Evolutionary conservation across 2,329 filamentous ascomycete species (phyloP).

Genomic region (Aaosphaeria pasadenensis): DNA sequence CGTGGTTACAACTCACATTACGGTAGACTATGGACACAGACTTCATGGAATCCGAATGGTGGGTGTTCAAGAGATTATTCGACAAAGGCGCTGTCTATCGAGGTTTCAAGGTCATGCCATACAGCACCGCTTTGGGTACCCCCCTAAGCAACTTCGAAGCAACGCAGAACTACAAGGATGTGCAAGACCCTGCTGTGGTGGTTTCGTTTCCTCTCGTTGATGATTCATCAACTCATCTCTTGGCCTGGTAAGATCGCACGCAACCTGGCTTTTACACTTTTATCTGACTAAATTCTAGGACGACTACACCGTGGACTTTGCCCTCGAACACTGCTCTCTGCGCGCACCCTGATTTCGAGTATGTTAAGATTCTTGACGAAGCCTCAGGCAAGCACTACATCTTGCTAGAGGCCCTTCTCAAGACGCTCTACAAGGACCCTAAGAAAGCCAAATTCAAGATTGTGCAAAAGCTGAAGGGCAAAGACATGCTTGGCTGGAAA

Average conservation of each 20-base stretch:
- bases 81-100: conserved; percentile 89
- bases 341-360: conserved; percentile 79
- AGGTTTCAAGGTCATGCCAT: conserved; percentile 90
- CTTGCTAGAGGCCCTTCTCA: conserved; percentile 75
- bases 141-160: conserved; percentile 92
- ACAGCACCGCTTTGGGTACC: conserved; percentile 85
- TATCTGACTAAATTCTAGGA: background rate
- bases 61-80: conserved; percentile 92
- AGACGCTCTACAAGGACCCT: conserved; percentile 86
- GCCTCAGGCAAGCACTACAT: conserved; percentile 80
- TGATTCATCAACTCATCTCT: conserved; percentile 69
- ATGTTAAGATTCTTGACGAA: conserved; percentile 82
- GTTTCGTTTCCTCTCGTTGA: conserved; percentile 81
- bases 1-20: background rate
- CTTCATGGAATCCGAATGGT: conserved; percentile 97
- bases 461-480: conserved; percentile 74
- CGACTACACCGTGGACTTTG: conserved; percentile 80
- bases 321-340: conserved; percentile 78
- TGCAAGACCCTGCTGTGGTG: conserved; percentile 85
- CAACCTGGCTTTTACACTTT: conserved; percentile 3
- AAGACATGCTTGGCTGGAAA: conserved; percentile 81
- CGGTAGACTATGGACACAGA: conserved; percentile 81
- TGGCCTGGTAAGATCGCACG: conserved; percentile 60
- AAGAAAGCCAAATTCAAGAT: conserved; percentile 94
- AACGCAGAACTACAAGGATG: conserved; percentile 91